Evolutionary conservation across 176 grass and related monocot species (phyloP).

Genomic region (Zizania latifolia): DNA sequence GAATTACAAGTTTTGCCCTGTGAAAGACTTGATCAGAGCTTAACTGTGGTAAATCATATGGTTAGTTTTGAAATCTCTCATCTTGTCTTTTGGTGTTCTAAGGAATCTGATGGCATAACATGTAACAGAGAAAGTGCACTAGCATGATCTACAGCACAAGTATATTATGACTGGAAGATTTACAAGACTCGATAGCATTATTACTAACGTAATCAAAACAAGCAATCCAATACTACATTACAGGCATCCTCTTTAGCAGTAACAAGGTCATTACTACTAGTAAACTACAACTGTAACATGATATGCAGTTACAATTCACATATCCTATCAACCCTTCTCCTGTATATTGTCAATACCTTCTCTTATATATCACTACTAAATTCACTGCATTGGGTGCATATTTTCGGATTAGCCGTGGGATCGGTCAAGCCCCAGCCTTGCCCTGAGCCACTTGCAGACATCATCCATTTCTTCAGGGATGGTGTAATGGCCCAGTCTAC

Average conservation of each 20-base stretch:
- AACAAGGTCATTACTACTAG: slow-evolving; percentile 31
- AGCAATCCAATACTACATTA: slow-evolving; percentile 39
- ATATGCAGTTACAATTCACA: slow-evolving; percentile 26
- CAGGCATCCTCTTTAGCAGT: slow-evolving; percentile 15
- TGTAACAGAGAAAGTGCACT: neutral
- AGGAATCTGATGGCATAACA: neutral
- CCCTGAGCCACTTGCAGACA: slow-evolving; percentile 80
- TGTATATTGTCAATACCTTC: slow-evolving; percentile 38
- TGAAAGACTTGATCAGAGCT: neutral
- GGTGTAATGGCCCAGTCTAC: slow-evolving; percentile 82
- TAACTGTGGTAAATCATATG: neutral
- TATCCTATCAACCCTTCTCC: slow-evolving; percentile 40
- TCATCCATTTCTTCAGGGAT: slow-evolving; percentile 96
- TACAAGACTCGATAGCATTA: neutral
- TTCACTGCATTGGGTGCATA: neutral
- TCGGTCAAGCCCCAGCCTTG: slow-evolving; percentile 60
- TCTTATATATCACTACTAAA: slow-evolving; percentile 25
- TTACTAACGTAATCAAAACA: slow-evolving; percentile 36
- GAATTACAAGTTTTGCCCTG: neutral
- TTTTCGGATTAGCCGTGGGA: slow-evolving; percentile 32
- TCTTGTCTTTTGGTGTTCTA: neutral
- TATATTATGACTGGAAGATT: neutral
- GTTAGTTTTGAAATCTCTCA: neutral
- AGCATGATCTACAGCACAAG: neutral
- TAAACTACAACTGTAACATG: slow-evolving; percentile 31